Conservation (phyloP, 2,329 filamentous ascomycete species). For the Calonectria fujianensis region DNA sequence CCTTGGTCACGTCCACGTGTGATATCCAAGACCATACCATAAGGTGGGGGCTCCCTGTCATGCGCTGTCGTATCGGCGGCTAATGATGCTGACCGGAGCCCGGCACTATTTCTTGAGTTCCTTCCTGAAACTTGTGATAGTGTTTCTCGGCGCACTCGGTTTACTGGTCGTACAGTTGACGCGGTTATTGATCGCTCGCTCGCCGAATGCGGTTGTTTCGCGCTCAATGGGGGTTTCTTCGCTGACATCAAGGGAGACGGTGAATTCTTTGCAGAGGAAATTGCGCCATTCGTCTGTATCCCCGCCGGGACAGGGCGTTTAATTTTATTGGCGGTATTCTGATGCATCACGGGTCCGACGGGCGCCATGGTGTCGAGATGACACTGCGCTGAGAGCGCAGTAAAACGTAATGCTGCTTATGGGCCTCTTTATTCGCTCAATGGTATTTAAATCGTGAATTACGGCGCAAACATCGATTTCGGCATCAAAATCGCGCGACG, state of each 20-base stretch:
- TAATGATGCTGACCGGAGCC: slow-evolving; percentile 69
- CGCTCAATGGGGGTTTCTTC: slow-evolving; percentile 70
- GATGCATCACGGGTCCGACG: slow-evolving; percentile 69
- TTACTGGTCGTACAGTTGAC: slow-evolving; percentile 69
- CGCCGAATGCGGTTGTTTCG: slow-evolving; percentile 63
- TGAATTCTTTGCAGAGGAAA: slow-evolving; percentile 74
- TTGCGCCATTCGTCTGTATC: slow-evolving; percentile 78
- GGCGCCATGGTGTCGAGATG: slow-evolving; percentile 70
- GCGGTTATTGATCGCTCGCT: slow-evolving; percentile 62
- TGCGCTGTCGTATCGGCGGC: slow-evolving; percentile 64
- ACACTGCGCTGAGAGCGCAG: slow-evolving; percentile 53
- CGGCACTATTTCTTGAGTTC: slow-evolving; percentile 70
- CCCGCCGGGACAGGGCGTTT: slow-evolving; percentile 81
- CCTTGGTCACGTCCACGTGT: slow-evolving; percentile 1
- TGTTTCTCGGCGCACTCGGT: slow-evolving; percentile 76
- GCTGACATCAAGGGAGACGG: slow-evolving; percentile 75
- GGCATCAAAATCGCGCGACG: slow-evolving; percentile 44
- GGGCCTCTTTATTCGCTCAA: slow-evolving; percentile 44
- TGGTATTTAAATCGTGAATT: slow-evolving; percentile 35
- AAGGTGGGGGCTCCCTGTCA: slow-evolving; percentile 69
- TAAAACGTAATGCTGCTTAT: slow-evolving; percentile 41
- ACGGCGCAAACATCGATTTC: slow-evolving; percentile 52
- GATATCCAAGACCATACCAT: slow-evolving; percentile 63
- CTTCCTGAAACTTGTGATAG: slow-evolving; percentile 66
- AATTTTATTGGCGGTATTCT: slow-evolving; percentile 72